Evolutionary conservation across 495 filamentous ascomycete species (phyloP).

Genomic region (Hypoxylon crocopeplum): DNA sequence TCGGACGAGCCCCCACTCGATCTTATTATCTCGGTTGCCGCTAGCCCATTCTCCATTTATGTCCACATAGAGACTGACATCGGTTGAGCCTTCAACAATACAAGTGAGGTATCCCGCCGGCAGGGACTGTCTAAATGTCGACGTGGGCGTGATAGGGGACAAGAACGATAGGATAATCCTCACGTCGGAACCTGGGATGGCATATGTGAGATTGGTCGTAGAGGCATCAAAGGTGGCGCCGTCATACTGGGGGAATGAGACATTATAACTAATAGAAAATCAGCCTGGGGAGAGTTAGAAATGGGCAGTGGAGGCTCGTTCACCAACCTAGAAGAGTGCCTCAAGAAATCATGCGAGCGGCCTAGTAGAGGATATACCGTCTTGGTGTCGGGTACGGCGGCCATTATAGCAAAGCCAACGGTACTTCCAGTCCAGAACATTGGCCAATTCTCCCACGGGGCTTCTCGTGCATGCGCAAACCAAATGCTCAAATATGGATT

Average conservation of each 20-base stretch:
- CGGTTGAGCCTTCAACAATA: conserved; percentile 71
- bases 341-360: conserved; percentile 81
- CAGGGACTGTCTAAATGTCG: conserved; percentile 87
- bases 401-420: conserved; percentile 82
- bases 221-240: conserved; percentile 90
- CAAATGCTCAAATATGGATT: conserved; percentile 94
- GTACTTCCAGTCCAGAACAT: conserved; percentile 91
- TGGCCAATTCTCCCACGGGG: conserved; percentile 92
- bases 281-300: background rate
- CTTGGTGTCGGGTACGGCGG: conserved; percentile 70
- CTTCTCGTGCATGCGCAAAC: conserved; percentile 77
- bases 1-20: conserved; percentile 70
- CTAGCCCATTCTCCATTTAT: conserved; percentile 90
- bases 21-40: conserved; percentile 69
- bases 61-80: conserved; percentile 84
- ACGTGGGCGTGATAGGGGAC: conserved; percentile 91
- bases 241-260: conserved; percentile 74
- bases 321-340: conserved; percentile 53
- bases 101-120: conserved; percentile 87
- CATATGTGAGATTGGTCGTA: conserved; percentile 89
- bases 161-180: conserved; percentile 84
- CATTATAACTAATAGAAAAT: conserved; percentile 55
- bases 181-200: conserved; percentile 61
- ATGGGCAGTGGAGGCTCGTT: background rate
- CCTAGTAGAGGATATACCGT: conserved; percentile 88